These are phyloP conservation scores for Azolla pinnata DNA, from an alignment of 75 land plant species.

Conservation along the genomic window DNA sequence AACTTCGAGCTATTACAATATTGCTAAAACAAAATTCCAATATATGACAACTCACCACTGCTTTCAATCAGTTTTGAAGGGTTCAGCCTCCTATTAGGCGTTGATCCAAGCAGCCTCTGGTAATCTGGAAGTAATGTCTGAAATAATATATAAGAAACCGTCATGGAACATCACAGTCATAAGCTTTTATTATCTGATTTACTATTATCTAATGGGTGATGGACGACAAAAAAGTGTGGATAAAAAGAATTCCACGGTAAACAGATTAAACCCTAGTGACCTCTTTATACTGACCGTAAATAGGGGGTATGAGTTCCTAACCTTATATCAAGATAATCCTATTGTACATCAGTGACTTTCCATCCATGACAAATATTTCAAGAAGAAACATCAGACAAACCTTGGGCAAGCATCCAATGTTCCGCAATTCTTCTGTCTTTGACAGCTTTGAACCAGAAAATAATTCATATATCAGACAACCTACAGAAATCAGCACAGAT, in stretches of 20 bases:
- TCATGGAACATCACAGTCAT: not conserved
- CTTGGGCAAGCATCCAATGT: slow-evolving; percentile 85
- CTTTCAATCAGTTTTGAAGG: slow-evolving; percentile 87
- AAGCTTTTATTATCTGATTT: not conserved
- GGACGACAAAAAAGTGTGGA: not conserved
- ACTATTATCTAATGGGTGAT: not conserved
- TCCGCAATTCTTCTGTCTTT: slow-evolving; percentile 83
- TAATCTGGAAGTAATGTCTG: slow-evolving; percentile 99
- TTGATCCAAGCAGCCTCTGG: slow-evolving; percentile 85
- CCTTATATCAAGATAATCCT: too few species aligned
- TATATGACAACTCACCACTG: slow-evolving; percentile 84
- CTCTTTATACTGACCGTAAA: not conserved
- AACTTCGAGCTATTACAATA: too few species aligned
- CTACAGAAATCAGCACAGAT: slow-evolving; percentile 23
- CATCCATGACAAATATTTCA: too few species aligned
- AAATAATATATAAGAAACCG: not conserved
- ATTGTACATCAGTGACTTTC: too few species aligned
- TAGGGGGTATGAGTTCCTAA: too few species aligned
- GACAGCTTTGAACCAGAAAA: slow-evolving; percentile 63
- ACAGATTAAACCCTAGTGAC: not conserved
- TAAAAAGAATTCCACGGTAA: not conserved
- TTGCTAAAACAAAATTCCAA: too few species aligned
- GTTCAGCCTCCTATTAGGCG: slow-evolving; percentile 79
- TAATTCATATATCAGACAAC: slow-evolving; percentile 91
- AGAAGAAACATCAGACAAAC: slow-evolving; percentile 38